phyloP scores from a whole-genome alignment of 2,329 filamentous ascomycete species.

The Truncatella angustata region DNA sequence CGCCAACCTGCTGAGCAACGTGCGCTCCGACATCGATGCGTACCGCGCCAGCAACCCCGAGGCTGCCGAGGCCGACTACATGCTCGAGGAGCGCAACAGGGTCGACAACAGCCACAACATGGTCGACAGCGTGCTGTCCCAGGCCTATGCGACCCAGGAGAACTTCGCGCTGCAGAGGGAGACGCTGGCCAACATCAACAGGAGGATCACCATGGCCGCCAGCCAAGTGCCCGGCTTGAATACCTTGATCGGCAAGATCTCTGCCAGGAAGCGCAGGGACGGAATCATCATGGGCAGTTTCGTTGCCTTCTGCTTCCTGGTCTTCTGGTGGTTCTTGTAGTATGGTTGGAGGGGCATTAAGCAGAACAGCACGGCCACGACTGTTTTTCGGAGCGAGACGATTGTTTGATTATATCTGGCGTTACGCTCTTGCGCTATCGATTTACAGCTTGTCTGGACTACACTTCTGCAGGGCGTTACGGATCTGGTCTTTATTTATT shows the following conservation, averaged over 20 bases:
- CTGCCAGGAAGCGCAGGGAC: constrained; percentile 90
- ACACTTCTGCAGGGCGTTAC: too few species aligned
- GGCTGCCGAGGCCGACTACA: constrained; percentile 89
- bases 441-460: too few species aligned
- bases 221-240: constrained; percentile 93
- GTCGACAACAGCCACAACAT: constrained; percentile 89
- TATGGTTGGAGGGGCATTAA: too few species aligned
- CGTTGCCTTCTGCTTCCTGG: constrained; percentile 86
- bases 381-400: too few species aligned
- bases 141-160: constrained; percentile 96
- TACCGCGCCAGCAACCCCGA: constrained; percentile 82
- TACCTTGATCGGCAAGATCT: constrained; percentile 86
- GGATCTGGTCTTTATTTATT: too few species aligned
- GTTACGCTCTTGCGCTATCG: too few species aligned
- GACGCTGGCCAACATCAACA: constrained; percentile 82
- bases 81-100: constrained; percentile 83
- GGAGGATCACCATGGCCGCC: constrained; percentile 84
- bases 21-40: constrained; percentile 87
- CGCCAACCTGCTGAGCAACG: constrained; percentile 85
- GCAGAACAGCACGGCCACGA: too few species aligned
- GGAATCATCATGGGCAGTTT: constrained; percentile 90
- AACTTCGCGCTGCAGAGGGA: constrained; percentile 85
- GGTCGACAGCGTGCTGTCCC: constrained; percentile 85
- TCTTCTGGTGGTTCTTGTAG: constrained; percentile 69
- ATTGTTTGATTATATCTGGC: too few species aligned